phyloP scores from a whole-genome alignment of 495 filamentous ascomycete species.

The Aspergillus bertholletiae region DNA sequence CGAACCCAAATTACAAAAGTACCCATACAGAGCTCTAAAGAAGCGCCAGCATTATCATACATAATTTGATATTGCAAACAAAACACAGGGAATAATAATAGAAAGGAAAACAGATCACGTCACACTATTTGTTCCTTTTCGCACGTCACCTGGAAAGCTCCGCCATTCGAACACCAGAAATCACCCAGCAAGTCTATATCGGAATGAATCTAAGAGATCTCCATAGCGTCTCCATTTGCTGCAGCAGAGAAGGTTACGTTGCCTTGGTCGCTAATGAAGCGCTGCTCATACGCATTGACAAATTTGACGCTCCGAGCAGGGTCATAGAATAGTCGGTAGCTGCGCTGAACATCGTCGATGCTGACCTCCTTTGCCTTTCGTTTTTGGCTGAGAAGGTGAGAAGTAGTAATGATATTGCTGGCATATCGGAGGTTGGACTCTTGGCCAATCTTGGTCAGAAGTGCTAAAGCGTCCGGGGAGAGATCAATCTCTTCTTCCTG shows the following conservation, averaged over 20 bases:
- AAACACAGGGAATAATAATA: conserved; percentile 23
- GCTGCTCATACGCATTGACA: conserved; percentile 83
- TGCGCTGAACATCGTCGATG: conserved; percentile 85
- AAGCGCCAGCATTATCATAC: conserved; percentile 48
- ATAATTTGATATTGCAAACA: conserved; percentile 34
- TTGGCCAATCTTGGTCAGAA: conserved; percentile 91
- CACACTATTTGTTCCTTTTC: conserved; percentile 10
- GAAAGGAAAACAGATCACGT: conserved; percentile 17
- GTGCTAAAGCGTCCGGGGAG: conserved; percentile 79
- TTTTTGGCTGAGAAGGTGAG: conserved; percentile 76
- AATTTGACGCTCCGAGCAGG: conserved; percentile 83
- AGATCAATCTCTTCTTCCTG: conserved; percentile 95
- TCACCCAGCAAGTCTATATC: conserved; percentile 22
- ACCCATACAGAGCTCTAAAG: conserved; percentile 22
- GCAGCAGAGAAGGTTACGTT: conserved; percentile 64
- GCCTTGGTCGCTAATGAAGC: conserved; percentile 86
- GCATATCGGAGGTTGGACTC: conserved; percentile 91
- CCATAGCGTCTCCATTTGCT: conserved; percentile 80
- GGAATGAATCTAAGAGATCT: conserved; percentile 56
- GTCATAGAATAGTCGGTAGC: conserved; percentile 92
- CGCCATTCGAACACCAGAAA: conserved; percentile 18
- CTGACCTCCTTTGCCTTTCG: conserved; percentile 75
- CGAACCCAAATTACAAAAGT: conserved; percentile 22
- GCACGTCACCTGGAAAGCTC: conserved; percentile 14
- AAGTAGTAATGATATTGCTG: conserved; percentile 93